Conservation (phyloP, 202 grass and related monocot species). For the Cymbopogon flexuosus region DNA sequence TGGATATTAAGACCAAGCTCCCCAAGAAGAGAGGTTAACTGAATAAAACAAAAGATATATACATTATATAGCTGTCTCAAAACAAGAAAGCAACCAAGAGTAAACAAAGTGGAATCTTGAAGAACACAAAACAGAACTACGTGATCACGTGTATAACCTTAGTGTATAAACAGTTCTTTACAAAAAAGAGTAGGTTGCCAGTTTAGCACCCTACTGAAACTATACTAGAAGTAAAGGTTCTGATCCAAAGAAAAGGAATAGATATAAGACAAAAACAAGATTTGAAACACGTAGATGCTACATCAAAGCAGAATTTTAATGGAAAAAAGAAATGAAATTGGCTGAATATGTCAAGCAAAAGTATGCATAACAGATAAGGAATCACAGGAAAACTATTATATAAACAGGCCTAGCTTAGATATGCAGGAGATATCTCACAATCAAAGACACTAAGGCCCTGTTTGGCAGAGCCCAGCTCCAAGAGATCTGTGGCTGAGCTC, state of each 20-base stretch:
- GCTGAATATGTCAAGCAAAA: not conserved
- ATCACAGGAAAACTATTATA: not conserved
- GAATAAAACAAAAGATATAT: constrained; percentile 13
- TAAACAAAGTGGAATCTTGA: not conserved
- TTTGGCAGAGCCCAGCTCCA: not conserved
- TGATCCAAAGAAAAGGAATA: constrained; percentile 1
- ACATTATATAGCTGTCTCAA: constrained; percentile 1
- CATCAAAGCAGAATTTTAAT: not conserved
- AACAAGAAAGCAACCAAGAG: constrained; percentile 7
- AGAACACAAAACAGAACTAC: not conserved
- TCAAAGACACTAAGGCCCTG: not conserved
- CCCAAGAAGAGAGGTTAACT: constrained; percentile 74
- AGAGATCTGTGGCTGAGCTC: not conserved
- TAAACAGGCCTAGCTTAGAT: not conserved
- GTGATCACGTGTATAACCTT: not conserved
- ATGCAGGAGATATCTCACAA: not conserved
- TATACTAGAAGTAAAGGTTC: not conserved
- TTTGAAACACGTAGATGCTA: not conserved
- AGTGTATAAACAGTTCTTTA: not conserved
- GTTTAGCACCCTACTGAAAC: not conserved
- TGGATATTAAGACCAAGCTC: constrained; percentile 86
- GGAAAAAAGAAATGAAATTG: constrained; percentile 17
- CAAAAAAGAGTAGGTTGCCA: not conserved
- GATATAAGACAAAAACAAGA: not conserved
- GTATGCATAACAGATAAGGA: not conserved